Evolutionary conservation across 768 basidiomycete species (phyloP), one percentile per base, ranked within the genome.

Genomic region (Naganishia antarctica): DNA sequence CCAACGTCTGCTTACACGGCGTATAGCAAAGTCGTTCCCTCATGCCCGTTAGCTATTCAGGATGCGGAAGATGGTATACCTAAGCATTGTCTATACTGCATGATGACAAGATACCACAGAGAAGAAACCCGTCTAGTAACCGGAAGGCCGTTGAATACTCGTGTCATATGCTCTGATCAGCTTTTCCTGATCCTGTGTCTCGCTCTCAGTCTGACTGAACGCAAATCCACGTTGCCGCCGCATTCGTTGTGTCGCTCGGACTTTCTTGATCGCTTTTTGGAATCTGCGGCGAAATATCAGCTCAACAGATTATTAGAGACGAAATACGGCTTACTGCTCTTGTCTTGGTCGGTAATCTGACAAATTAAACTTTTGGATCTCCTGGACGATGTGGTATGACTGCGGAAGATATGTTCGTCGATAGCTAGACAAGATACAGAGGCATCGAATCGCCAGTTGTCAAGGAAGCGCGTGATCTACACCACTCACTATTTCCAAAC

Each of bases 201-300:
- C 81, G 69, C 87, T 88, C 78, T 97, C 93, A 2, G 92, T 96
- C 78, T 97, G 93, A 76, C 89, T 91, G 81, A 99, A 99, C 4
- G 96, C 96, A 75, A 98, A 99, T 3, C 96, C 96, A 50, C 96
- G 86, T 67, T 91, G 96, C 63, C 90, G 83, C 15, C 96, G 87
- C 89, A 98, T 91, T 34, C 96, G 86, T 75, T 99, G 96, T 1
- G 92, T 90, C 0, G 96, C 96, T n/a, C 96, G 86, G 13, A 99
- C 96, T 77, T 99, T 99, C 79, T 97, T 98, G 83, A 99, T 99
- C 16, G 96, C 96, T 76, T 97, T 96, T 78, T 97, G 92, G 80
- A 96, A 96, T 78, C 90, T 93, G 47, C 4, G 29, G 32, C 23
- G 21, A n/a, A 59, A 25, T 4, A 23, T 37, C 13, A 41, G 21